Evolutionary conservation across 2,329 filamentous ascomycete species (phyloP).

Genomic region (Paecilomyces dactylethromorphus): DNA sequence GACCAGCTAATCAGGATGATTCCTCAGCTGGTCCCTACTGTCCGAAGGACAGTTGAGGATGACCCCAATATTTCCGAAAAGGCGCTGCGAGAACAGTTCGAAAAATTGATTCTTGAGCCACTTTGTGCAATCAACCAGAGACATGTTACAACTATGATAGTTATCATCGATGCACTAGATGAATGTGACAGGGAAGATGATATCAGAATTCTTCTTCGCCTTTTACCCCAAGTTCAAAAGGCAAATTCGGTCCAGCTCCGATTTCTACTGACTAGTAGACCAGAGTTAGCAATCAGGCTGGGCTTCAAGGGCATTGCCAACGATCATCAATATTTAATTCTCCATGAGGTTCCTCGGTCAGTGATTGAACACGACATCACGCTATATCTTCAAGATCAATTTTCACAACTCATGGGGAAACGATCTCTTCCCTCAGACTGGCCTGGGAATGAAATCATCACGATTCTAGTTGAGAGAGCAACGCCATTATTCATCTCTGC

Average conservation of each 20-base stretch:
- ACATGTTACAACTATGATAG: slow-evolving; percentile 5
- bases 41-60: slow-evolving; percentile 14
- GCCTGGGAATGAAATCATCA: slow-evolving; percentile 16
- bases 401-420: slow-evolving; percentile 11
- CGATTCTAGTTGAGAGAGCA: slow-evolving; percentile 20
- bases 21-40: slow-evolving; percentile 16
- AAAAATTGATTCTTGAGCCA: slow-evolving; percentile 18
- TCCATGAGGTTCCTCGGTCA: slow-evolving; percentile 16
- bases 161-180: slow-evolving; percentile 24
- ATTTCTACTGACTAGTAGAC: slow-evolving; percentile 24
- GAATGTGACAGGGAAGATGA: slow-evolving; percentile 20
- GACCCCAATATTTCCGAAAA: slow-evolving; percentile 19
- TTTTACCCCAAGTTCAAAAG: slow-evolving; percentile 9
- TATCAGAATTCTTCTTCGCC: slow-evolving; percentile 13
- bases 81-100: slow-evolving; percentile 19
- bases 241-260: slow-evolving; percentile 11
- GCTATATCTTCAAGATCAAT: slow-evolving; percentile 13
- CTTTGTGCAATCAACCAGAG: slow-evolving; percentile 4
- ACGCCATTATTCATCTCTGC: slow-evolving; percentile 23
- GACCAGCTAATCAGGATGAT: slow-evolving; percentile 21
- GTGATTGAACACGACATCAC: slow-evolving; percentile 18
- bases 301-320: slow-evolving; percentile 12
- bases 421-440: slow-evolving; percentile 10
- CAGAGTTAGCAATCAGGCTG: slow-evolving; percentile 14
- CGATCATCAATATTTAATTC: slow-evolving; percentile 13